These are phyloP conservation scores for Agaricus subrufescens DNA, from an alignment of 768 basidiomycete species.

Conservation along the genomic window DNA sequence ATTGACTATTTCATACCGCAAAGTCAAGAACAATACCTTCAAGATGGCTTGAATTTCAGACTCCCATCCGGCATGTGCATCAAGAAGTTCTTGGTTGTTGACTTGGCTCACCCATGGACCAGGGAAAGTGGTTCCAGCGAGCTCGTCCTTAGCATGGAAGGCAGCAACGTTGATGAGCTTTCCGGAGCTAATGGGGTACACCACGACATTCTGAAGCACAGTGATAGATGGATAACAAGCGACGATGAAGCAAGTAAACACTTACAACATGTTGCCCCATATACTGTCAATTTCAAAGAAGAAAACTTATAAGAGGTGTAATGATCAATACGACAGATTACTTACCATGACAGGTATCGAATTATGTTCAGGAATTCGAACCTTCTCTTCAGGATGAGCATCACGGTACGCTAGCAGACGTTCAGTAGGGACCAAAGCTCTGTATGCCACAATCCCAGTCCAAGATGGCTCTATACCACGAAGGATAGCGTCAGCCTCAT, in stretches of 20 bases:
- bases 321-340: background rate
- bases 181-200: slow-evolving; percentile 29
- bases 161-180: slow-evolving; percentile 25
- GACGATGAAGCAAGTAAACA: background rate
- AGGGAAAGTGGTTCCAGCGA: slow-evolving; percentile 23
- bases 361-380: slow-evolving; percentile 19
- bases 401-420: slow-evolving; percentile 18
- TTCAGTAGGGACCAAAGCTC: slow-evolving; percentile 26
- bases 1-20: background rate
- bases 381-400: slow-evolving; percentile 20
- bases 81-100: slow-evolving; percentile 31
- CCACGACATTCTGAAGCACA: slow-evolving; percentile 22
- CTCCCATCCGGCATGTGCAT: slow-evolving; percentile 39
- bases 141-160: slow-evolving; percentile 21
- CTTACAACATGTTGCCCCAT: slow-evolving; percentile 27
- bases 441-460: slow-evolving; percentile 35
- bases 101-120: slow-evolving; percentile 33
- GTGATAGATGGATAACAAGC: background rate
- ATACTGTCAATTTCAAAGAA: slow-evolving; percentile 15
- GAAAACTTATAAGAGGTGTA: background rate
- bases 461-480: slow-evolving; percentile 25
- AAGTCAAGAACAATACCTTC: slow-evolving; percentile 24
- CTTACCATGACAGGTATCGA: slow-evolving; percentile 23
- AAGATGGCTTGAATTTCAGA: slow-evolving; percentile 38
- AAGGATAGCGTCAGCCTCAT: slow-evolving; percentile 14